These are phyloP conservation scores for Byssoonygena ceratinophila DNA, from an alignment of 2,329 filamentous ascomycete species.

Conservation along the genomic window DNA sequence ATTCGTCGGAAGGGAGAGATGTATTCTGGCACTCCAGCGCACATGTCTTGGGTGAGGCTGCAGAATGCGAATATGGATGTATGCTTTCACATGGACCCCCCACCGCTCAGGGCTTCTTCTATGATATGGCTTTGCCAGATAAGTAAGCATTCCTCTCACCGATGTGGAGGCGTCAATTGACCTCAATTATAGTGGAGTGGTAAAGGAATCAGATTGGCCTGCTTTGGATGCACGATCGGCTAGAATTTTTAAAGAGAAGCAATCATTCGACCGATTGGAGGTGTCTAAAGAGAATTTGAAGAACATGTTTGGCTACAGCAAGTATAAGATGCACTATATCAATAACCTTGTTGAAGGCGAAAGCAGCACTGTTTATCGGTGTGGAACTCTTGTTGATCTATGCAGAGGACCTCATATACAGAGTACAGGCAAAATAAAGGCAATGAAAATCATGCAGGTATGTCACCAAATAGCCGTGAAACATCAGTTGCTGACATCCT, in stretches of 20 bases:
- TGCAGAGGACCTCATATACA: slow-evolving; percentile 92
- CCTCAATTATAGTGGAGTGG: slow-evolving; percentile 42
- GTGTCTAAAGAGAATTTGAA: slow-evolving; percentile 83
- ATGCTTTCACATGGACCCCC: slow-evolving; percentile 89
- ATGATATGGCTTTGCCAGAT: slow-evolving; percentile 80
- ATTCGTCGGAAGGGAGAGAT: slow-evolving; percentile 65
- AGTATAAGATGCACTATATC: slow-evolving; percentile 98
- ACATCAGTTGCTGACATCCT: slow-evolving; percentile 17
- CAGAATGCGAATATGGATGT: slow-evolving; percentile 81
- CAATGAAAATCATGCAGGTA: slow-evolving; percentile 82
- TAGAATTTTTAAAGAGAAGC: slow-evolving; percentile 90
- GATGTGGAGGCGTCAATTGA: neutral
- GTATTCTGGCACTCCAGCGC: slow-evolving; percentile 98
- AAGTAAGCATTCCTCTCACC: slow-evolving; percentile 33
- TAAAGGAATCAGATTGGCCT: slow-evolving; percentile 70
- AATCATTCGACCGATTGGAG: slow-evolving; percentile 80
- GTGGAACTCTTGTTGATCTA: slow-evolving; percentile 86
- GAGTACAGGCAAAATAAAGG: slow-evolving; percentile 85
- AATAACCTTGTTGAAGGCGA: slow-evolving; percentile 86
- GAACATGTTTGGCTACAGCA: slow-evolving; percentile 96
- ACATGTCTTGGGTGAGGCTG: slow-evolving; percentile 90
- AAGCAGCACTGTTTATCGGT: slow-evolving; percentile 86
- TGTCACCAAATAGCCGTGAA: slow-evolving; percentile 11
- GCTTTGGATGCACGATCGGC: slow-evolving; percentile 68
- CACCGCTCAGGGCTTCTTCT: slow-evolving; percentile 88